These are phyloP conservation scores for Rhizophora mangle DNA, from an alignment of 345 rosid genomes.

Conservation along the genomic window DNA sequence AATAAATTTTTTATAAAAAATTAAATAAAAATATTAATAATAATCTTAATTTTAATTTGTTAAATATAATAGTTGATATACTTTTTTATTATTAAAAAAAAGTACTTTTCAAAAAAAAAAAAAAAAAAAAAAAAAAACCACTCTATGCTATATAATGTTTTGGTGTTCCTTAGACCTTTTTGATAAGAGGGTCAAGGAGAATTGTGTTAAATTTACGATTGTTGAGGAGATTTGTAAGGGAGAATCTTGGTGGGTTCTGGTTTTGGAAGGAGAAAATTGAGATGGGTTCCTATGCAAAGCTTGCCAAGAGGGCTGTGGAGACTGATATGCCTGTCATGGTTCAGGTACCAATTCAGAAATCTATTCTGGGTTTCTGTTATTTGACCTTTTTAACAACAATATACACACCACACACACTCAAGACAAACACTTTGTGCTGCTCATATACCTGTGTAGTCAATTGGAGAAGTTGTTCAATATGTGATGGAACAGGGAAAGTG, in stretches of 20 bases:
- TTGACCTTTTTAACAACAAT: conserved; percentile 2
- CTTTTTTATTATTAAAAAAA: too few species aligned
- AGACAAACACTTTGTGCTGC: neutral
- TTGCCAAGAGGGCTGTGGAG: conserved; percentile 76
- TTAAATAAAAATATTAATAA: too few species aligned
- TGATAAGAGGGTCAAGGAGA: neutral
- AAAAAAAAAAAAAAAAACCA: too few species aligned
- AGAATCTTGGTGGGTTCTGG: conserved; percentile 16
- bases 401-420: neutral
- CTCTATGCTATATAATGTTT: neutral
- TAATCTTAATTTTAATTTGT: too few species aligned
- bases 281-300: conserved; percentile 81
- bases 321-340: conserved; percentile 87
- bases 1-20: too few species aligned
- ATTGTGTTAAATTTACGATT: neutral
- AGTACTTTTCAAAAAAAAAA: too few species aligned
- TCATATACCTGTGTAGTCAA: neutral
- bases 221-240: neutral
- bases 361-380: conserved; percentile 9
- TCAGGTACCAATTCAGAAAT: conserved; percentile 46
- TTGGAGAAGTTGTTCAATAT: neutral
- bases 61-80: too few species aligned
- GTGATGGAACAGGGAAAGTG: neutral
- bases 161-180: neutral
- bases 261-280: conserved; percentile 12